Base-by-base conservation (phyloP, 177 flowering plant genomes). In the Vitis hybrid region DNA sequence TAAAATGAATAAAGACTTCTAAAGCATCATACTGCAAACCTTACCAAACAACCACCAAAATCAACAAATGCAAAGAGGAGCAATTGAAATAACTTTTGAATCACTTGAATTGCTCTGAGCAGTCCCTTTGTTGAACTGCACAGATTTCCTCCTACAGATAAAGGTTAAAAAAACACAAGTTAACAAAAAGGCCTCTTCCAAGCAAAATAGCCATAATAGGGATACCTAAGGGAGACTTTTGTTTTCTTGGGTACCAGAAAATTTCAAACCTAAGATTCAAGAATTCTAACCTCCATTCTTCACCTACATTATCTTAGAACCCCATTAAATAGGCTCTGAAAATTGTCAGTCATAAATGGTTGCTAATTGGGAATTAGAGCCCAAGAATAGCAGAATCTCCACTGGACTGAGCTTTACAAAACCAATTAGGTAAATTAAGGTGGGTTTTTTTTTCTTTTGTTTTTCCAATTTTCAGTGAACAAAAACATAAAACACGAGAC, bases 101-200 rank as follows among this genome's bases (percentile, higher is more conserved):
- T 32, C 51, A 55, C 49, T 71, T 46, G 68, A 54, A 63, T 27
- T 60, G 5, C 21, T 18, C 32, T 24, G 66, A 65, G 13, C 7
- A 66, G 51, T 60, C 20, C 65, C 69, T 58, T 75, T 69, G 11
- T n/a, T 66, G 32, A 20, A 54, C 2, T 76, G 72, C 8, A 66
- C 63, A 13, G 78, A 74, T 53, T 73, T 77, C 71, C 73, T 78
- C 67, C 80, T 71, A 65, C n/a, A 64, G 15, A 30, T 9, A 30
- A 50, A n/a, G 48, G n/a, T 12, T 13, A 52, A 13, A 32, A 63
- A 4, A 53, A 55, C 5, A 49, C 1, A 5, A 35, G 61, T 41
- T 13, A n/a, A 58, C 21, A 50, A 17, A 50, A 67, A 8, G 10
- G n/a, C 30, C 61, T 62, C 49, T 51, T 7, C 11, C 15, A 54